Percentiles rank a stretch among this genome's conserved stretches.
Conservation (phyloP, 2,329 filamentous ascomycete genomes). For the Fusarium fujikuroi region DNA sequence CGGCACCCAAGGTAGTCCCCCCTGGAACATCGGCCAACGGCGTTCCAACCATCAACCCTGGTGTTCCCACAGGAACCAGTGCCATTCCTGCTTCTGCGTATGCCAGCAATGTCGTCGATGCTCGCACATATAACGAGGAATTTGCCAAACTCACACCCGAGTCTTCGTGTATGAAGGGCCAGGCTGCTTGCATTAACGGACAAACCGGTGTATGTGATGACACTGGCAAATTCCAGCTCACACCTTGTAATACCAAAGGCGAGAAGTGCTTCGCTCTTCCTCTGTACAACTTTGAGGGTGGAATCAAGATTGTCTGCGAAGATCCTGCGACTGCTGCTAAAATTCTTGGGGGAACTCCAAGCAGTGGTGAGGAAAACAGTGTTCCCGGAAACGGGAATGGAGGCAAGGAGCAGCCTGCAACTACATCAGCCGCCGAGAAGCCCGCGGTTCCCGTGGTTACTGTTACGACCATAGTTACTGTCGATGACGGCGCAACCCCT, state of each 20-base stretch:
- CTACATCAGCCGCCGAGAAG: slow-evolving; percentile 25
- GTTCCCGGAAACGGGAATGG: slow-evolving; percentile 14
- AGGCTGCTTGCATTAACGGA: slow-evolving; percentile 65
- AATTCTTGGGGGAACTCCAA: slow-evolving; percentile 52
- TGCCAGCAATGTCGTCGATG: slow-evolving; percentile 57
- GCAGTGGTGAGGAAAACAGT: slow-evolving; percentile 5
- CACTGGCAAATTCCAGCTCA: slow-evolving; percentile 56
- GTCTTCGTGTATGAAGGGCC: slow-evolving; percentile 58
- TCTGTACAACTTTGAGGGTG: slow-evolving; percentile 56
- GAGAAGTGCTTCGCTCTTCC: slow-evolving; percentile 65
- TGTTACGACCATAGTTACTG: slow-evolving; percentile 46
- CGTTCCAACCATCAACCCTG: slow-evolving; percentile 56
- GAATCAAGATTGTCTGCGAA: slow-evolving; percentile 62
- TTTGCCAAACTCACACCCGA: slow-evolving; percentile 57
- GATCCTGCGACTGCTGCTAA: slow-evolving; percentile 53
- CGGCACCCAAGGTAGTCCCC: slow-evolving; percentile 17
- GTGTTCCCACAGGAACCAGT: slow-evolving; percentile 51
- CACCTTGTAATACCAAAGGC: slow-evolving; percentile 41
- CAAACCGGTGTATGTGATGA: slow-evolving; percentile 59
- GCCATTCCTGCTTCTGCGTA: slow-evolving; percentile 56
- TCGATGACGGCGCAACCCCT: slow-evolving; percentile 39
- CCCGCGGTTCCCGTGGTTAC: slow-evolving; percentile 43
- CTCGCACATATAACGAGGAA: slow-evolving; percentile 58
- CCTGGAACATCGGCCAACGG: slow-evolving; percentile 47
- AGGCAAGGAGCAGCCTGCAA: slow-evolving; percentile 16